Percentiles rank a stretch among this genome's conserved stretches.
Evolutionary conservation across 805 yeast species (phyloP).

Genomic region (Candida montana): DNA sequence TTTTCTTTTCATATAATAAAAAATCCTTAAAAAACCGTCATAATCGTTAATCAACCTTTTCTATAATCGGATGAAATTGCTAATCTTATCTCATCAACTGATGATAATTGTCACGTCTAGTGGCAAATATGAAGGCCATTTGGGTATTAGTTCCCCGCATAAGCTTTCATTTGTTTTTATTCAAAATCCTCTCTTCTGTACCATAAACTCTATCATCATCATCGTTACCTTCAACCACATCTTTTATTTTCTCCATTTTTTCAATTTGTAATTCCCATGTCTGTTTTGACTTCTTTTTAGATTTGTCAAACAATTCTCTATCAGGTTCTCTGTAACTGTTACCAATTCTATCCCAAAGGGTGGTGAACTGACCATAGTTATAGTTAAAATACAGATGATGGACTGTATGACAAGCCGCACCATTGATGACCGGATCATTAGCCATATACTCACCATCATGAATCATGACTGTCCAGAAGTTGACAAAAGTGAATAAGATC

Average conservation of each 20-base stretch:
- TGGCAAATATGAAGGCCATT: too few species aligned
- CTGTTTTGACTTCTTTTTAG: slow-evolving; percentile 47
- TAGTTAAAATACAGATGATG: slow-evolving; percentile 97
- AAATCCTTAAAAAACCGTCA: background rate
- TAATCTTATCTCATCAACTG: too few species aligned
- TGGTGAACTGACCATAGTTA: slow-evolving; percentile 97
- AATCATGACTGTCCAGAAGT: slow-evolving; percentile 97
- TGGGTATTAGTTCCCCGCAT: too few species aligned
- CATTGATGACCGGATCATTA: slow-evolving; percentile 89
- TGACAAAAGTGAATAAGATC: slow-evolving; percentile 80
- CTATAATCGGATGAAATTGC: too few species aligned
- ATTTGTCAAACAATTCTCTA: slow-evolving; percentile 68
- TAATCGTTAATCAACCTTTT: slow-evolving; percentile 1
- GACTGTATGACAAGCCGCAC: slow-evolving; percentile 97
- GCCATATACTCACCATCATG: slow-evolving; percentile 97
- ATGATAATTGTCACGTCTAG: too few species aligned
- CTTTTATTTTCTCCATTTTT: slow-evolving; percentile 75
- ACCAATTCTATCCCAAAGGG: slow-evolving; percentile 96
- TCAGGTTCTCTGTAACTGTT: slow-evolving; percentile 93
- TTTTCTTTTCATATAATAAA: background rate
- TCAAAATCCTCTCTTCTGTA: slow-evolving; percentile 32
- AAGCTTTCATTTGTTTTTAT: slow-evolving; percentile 1
- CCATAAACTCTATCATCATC: slow-evolving; percentile 72
- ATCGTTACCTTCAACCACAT: slow-evolving; percentile 74
- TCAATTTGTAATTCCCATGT: slow-evolving; percentile 68